A percentile compares a stretch with the other conserved stretches of the same genome.
Conservation (phyloP, 495 filamentous ascomycete species). For the Tuber aestivum region DNA sequence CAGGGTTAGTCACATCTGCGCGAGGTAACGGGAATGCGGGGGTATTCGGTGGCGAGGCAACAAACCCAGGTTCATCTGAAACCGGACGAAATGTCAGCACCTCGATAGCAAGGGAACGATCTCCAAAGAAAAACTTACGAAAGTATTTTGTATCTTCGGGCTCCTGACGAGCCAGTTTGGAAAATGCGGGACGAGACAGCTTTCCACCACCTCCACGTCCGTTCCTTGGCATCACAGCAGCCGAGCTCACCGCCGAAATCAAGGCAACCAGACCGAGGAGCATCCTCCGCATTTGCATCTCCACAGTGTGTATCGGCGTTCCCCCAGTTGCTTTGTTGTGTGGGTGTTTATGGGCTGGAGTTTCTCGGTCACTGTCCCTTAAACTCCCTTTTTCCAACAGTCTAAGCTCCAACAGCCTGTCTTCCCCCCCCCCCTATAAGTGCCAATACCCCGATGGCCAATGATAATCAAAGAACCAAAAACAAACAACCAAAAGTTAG, state of each 20-base stretch:
- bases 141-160: constrained; percentile 36
- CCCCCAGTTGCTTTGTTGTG: not conserved
- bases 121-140: constrained; percentile 27
- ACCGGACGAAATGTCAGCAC: constrained; percentile 23
- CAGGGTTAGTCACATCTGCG: not conserved
- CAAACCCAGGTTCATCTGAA: constrained; percentile 42
- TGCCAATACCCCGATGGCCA: not conserved
- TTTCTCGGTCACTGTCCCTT: not conserved
- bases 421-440: not conserved
- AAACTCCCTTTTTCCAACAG: not conserved
- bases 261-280: constrained; percentile 25
- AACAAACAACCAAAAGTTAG: not conserved
- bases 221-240: constrained; percentile 1
- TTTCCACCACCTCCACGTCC: not conserved
- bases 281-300: constrained; percentile 16
- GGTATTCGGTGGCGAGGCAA: constrained; percentile 9
- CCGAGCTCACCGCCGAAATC: constrained; percentile 21
- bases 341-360: not conserved
- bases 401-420: not conserved
- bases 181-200: not conserved
- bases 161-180: not conserved
- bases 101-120: not conserved
- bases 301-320: constrained; percentile 4
- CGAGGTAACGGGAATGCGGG: not conserved
- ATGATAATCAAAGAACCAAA: not conserved